phyloP scores from a whole-genome alignment of 2,329 filamentous ascomycete genomes.

The Aspergillus neoniger region DNA sequence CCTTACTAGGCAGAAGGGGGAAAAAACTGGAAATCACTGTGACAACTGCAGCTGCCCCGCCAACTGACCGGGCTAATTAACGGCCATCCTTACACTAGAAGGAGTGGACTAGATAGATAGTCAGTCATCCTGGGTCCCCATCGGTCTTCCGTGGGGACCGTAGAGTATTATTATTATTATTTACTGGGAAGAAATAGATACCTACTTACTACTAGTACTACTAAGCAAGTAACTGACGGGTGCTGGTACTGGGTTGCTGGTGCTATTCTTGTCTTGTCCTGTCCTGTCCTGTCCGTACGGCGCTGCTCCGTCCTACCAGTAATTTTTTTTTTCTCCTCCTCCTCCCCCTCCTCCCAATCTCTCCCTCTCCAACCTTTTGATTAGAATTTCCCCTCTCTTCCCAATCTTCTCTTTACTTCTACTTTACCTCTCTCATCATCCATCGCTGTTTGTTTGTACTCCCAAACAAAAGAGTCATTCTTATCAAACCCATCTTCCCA shows the following conservation, averaged over 20 bases:
- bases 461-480: conserved; percentile 6
- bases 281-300: neutral
- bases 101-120: conserved; percentile 10
- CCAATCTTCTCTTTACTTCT: neutral
- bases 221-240: neutral
- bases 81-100: conserved; percentile 11
- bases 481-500: neutral
- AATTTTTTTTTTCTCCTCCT: neutral
- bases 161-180: neutral
- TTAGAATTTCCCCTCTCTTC: neutral
- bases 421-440: conserved; percentile 11
- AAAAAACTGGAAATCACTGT: conserved; percentile 10
- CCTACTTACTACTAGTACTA: neutral
- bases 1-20: conserved; percentile 2
- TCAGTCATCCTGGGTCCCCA: conserved; percentile 7
- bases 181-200: neutral
- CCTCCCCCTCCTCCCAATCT: neutral
- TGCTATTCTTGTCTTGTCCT: neutral
- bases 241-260: neutral
- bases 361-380: neutral
- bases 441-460: conserved; percentile 17
- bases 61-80: conserved; percentile 12
- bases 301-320: neutral
- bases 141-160: conserved; percentile 17
- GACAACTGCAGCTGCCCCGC: conserved; percentile 18